Conservation (phyloP, 2,329 filamentous ascomycete species). For the Diplodia seriata region DNA sequence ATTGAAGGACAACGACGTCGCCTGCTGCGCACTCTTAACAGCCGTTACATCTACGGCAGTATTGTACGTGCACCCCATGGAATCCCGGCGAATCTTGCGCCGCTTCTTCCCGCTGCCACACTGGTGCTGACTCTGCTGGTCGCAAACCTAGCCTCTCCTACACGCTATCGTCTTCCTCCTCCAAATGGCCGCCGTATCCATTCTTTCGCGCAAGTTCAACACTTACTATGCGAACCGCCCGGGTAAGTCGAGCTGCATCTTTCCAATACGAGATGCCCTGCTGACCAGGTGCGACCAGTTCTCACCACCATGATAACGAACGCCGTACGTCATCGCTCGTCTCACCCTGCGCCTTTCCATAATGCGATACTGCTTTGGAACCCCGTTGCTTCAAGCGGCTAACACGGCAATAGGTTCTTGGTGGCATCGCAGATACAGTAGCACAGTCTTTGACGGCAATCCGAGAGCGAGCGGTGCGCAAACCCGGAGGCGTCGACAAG, state of each 20-base stretch:
- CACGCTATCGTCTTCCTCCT: conserved; percentile 85
- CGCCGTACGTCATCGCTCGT: conserved; percentile 64
- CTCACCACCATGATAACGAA: conserved; percentile 99
- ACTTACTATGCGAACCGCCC: conserved; percentile 91
- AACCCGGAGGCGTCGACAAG: conserved; percentile 65
- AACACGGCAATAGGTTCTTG: conserved; percentile 67
- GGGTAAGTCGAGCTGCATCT: conserved; percentile 58
- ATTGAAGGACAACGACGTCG: conserved; percentile 60
- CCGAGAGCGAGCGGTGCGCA: conserved; percentile 69
- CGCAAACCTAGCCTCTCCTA: conserved; percentile 76
- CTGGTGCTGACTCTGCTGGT: conserved; percentile 29
- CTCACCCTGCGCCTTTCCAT: conserved; percentile 30
- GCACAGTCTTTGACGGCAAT: conserved; percentile 91
- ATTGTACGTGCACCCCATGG: conserved; percentile 64
- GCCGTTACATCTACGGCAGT: conserved; percentile 74
- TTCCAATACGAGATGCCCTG: neutral
- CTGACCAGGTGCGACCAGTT: conserved; percentile 58
- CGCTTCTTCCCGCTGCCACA: conserved; percentile 18
- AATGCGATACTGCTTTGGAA: neutral
- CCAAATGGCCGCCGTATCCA: conserved; percentile 84
- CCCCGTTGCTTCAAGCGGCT: neutral
- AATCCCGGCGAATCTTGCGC: conserved; percentile 32
- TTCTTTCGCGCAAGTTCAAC: conserved; percentile 88
- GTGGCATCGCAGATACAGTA: conserved; percentile 94
- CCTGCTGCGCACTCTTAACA: conserved; percentile 70